Percentiles rank a stretch among this genome's conserved stretches.
Evolutionary conservation across 2,329 filamentous ascomycete genomes (phyloP).

Genomic region (Dryadomyces quercus-mongolicae): DNA sequence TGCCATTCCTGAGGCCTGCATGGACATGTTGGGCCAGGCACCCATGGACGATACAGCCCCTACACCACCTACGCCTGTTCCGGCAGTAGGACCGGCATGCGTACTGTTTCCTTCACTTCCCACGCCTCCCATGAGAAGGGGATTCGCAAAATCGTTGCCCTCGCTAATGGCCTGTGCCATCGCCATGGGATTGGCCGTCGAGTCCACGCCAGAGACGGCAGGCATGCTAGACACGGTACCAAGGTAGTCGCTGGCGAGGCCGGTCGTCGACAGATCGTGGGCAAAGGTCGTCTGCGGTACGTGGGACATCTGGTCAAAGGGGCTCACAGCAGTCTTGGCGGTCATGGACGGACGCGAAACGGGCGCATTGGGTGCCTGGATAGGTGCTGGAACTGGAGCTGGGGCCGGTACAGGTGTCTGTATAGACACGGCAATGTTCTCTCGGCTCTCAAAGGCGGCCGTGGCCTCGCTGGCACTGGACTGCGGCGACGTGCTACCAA

Average conservation of each 20-base stretch:
- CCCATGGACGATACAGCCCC: background rate
- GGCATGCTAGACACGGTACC: background rate
- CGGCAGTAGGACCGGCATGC: too few species aligned
- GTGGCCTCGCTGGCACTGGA: background rate
- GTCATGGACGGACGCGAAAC: background rate
- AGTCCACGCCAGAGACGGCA: background rate
- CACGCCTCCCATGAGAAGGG: too few species aligned
- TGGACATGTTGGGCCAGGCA: constrained; percentile 4
- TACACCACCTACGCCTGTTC: too few species aligned
- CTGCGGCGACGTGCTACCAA: constrained; percentile 16
- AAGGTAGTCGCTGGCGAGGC: constrained; percentile 6
- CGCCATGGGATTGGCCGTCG: background rate
- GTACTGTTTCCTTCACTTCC: too few species aligned
- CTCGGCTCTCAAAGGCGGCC: background rate
- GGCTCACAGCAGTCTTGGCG: background rate
- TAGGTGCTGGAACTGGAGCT: background rate
- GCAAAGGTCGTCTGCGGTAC: constrained; percentile 14
- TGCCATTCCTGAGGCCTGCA: background rate
- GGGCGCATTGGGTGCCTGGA: background rate
- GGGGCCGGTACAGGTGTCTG: too few species aligned
- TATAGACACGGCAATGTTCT: background rate
- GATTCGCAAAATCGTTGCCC: background rate
- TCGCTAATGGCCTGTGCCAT: background rate
- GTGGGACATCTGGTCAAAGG: constrained; percentile 18
- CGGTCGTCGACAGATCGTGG: constrained; percentile 12